Conservation (phyloP, 495 filamentous ascomycete species). For the Tricharina praecox region DNA sequence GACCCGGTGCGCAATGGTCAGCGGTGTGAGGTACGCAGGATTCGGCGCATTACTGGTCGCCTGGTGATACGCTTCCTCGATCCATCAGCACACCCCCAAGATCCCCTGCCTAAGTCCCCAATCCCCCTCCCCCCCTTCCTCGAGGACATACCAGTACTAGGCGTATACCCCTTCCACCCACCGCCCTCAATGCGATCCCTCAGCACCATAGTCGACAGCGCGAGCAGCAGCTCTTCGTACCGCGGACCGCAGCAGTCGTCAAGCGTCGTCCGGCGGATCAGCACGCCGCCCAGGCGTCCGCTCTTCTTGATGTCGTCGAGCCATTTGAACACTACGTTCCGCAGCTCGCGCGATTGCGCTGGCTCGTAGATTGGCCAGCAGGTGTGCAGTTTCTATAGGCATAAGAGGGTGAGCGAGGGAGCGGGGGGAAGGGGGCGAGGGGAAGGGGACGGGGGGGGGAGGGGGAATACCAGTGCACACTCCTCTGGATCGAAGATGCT, state of each 20-base stretch:
- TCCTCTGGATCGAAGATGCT: conserved; percentile 21
- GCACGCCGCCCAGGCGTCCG: conserved; percentile 17
- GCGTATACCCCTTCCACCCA: conserved; percentile 4
- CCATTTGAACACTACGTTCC: conserved; percentile 26
- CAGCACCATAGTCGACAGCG: conserved; percentile 21
- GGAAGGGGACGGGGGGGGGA: not conserved
- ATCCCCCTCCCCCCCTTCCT: too few relatives aligned
- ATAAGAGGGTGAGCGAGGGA: not conserved
- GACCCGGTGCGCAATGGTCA: conserved; percentile 17
- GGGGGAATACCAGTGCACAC: conserved; percentile 18
- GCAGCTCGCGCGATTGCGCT: conserved; percentile 22
- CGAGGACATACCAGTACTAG: conserved; percentile 22
- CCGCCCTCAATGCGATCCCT: conserved; percentile 17
- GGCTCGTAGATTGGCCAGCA: conserved; percentile 26
- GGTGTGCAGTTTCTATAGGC: conserved; percentile 15
- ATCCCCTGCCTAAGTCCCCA: too few relatives aligned
- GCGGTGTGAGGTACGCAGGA: conserved; percentile 6
- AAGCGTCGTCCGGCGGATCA: conserved; percentile 20
- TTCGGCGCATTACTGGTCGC: conserved; percentile 13
- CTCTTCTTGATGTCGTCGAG: conserved; percentile 23
- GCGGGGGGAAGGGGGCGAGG: not conserved
- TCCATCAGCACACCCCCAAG: not conserved
- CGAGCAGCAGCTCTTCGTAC: conserved; percentile 24
- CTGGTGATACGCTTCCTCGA: conserved; percentile 16
- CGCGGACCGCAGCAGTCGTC: conserved; percentile 26